Conservation (phyloP, 78 protist genomes). For the Dictyostelium intermedium region DNA sequence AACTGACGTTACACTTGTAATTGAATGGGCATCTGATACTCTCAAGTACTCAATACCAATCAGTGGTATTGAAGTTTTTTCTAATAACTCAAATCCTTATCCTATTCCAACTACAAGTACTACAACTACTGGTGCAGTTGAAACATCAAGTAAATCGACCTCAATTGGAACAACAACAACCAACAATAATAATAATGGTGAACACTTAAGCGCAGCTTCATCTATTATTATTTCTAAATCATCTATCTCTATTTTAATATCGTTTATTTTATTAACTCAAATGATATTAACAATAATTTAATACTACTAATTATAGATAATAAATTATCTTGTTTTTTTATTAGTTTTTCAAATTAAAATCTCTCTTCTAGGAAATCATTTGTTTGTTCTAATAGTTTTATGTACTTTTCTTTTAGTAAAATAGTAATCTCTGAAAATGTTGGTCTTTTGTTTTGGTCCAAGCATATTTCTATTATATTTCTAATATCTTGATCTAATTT, state of each 20-base stretch:
- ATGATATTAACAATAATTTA: no score
- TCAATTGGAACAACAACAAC: not conserved
- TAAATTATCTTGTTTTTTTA: not conserved
- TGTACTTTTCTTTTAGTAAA: not conserved
- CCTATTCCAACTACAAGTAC: not conserved
- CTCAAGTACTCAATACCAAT: not conserved
- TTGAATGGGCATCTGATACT: not conserved
- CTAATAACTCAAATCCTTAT: not conserved
- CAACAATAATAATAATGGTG: not conserved
- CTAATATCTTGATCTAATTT: not conserved
- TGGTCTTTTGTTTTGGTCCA: not conserved
- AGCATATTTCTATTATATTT: not conserved
- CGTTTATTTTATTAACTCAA: not conserved
- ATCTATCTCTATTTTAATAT: not conserved
- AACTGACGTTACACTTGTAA: not conserved
- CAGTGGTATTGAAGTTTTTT: not conserved
- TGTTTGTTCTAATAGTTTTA: not conserved
- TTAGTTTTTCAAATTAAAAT: not conserved
- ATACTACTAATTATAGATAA: no score
- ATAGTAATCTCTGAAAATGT: not conserved
- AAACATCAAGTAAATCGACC: not conserved
- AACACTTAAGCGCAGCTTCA: not conserved
- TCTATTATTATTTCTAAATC: not conserved
- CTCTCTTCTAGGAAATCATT: not conserved
- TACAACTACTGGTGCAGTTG: not conserved